Percentiles rank a stretch among this genome's conserved stretches.
phyloP scores from a whole-genome alignment of 805 yeast genomes.

The Saccharomyces eubayanus region DNA sequence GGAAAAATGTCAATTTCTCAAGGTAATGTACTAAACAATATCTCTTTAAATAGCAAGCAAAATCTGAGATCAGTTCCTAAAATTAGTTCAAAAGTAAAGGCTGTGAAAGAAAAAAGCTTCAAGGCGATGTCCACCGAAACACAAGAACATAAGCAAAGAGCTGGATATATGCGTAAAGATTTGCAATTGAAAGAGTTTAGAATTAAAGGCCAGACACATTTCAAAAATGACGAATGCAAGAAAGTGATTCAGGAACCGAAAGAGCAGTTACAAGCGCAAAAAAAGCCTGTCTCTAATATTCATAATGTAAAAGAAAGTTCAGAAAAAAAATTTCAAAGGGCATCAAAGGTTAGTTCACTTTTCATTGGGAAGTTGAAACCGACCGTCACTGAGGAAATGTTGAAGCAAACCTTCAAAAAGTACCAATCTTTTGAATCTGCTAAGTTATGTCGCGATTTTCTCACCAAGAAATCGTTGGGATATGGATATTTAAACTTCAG shows the following conservation, averaged over 20 bases:
- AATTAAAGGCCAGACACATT: neutral
- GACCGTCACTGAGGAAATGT: slow-evolving; percentile 40
- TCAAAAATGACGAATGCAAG: neutral
- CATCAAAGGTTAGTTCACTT: neutral
- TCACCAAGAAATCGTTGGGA: slow-evolving; percentile 49
- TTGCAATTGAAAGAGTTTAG: neutral
- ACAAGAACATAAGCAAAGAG: neutral
- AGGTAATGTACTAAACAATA: neutral
- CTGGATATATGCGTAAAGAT: neutral
- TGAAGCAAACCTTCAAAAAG: slow-evolving; percentile 37
- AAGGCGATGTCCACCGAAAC: neutral
- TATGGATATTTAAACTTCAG: slow-evolving; percentile 67
- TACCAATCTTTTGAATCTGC: slow-evolving; percentile 45
- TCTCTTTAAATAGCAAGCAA: neutral
- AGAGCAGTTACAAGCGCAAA: neutral
- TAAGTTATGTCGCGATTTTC: slow-evolving; percentile 51
- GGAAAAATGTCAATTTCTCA: neutral
- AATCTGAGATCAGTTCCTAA: neutral
- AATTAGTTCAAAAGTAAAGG: neutral
- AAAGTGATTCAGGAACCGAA: neutral
- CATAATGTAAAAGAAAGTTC: neutral
- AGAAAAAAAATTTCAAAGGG: neutral
- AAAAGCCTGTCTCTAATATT: neutral
- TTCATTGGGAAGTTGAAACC: slow-evolving; percentile 45
- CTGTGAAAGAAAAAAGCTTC: neutral